Evolutionary conservation across 2,329 filamentous ascomycete species (phyloP), one percentile per base, ranked within the genome.

Genomic region (Sarocladiaceae sp.): DNA sequence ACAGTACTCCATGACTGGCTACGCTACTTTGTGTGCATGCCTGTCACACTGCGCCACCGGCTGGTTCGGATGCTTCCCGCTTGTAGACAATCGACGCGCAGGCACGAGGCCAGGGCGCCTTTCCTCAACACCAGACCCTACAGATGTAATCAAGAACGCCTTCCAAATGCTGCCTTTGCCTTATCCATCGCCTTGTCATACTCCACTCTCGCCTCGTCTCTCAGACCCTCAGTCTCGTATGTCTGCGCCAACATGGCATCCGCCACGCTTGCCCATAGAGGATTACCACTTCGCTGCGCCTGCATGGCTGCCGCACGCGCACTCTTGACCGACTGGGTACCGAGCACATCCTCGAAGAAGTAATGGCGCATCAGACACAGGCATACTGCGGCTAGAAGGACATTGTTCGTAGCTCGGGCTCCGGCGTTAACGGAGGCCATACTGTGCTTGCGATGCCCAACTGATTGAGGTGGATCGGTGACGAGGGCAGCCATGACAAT

Each of bases 281-380:
- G 68, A 56, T 87, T 86, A 18, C 83, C 82, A 52, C 81, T 84
- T 58, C 78, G 78, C 51, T 77, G 75, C 4, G 84, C 83, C 66
- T 86, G 82, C 33, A 74, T 75, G 19, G 76, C 74, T 19, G 81
- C 83, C 1, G 85, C 85, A 50, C 76, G 74, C 4, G 84, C 83
- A 56, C 83, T 86, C 65, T 89, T 89, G 47, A 87, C 73, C 0
- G 85, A 83, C 60, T 90, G 85, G 47, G 85, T 83, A 41, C 88
- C 88, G 3, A 94, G 80, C 12, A 90, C 83, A 47, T 85, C 84
- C 35, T 83, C 82, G 62, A 90, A 96, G 56, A 95, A 85, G 43
- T 82, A 78, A 56, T 77, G 81, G 43, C 85, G 84, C 85, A 96
- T 94, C 51, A 93, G 82, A 53, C 82, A 89, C 47, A 96, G 77